Evolutionary conservation across 805 yeast species (phyloP), one percentile per base, ranked within the genome.

Genomic region (Wickerhamiella hasegawae): DNA sequence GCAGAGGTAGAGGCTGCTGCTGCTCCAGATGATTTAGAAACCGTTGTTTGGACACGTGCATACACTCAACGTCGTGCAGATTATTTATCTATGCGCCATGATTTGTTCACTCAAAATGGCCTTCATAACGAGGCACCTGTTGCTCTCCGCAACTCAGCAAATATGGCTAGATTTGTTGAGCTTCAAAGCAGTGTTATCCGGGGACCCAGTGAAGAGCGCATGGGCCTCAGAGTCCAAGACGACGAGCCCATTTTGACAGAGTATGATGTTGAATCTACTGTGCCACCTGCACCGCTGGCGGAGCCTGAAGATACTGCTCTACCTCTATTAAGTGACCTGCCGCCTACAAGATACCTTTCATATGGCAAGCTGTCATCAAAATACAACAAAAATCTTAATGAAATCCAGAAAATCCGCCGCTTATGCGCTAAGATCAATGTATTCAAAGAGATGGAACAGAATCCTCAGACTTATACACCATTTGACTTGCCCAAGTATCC

Each of bases 371-470:
- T 83, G 33, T 71, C 73, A 38, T 63, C 66, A 12, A 59, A 71
- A 6, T 59, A 81, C 37, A 64, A 69, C 45, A 65, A 67, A 16
- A 90, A 85, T 46, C 74, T 90, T 30, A 59, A 64, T 1, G 69
- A 77, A 43, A 81, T 90, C 65, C 96, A 87, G 58, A 83, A 83
- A 45, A 79, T 90, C 24, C 63, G 98, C 39, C 79, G 76, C 43
- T 65, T 82, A 3, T 85, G 96, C 52, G 80, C 83, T 58, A 85
- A 85, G 53, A 81, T 90, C 16, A 75, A 87, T 4, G 60, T 84
- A 33, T 81, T 90, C 39, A 65, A 94, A 44, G 85, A 85, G 50
- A 77, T 90, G 77, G 97, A 90, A 56, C 78, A 78, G 15, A 81
- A 36, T 17, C 33, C 36, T 8, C 31, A 32, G 15, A 15, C n/a